phyloP scores from a whole-genome alignment of 805 yeast genomes.

The Teunomyces cretensis region DNA sequence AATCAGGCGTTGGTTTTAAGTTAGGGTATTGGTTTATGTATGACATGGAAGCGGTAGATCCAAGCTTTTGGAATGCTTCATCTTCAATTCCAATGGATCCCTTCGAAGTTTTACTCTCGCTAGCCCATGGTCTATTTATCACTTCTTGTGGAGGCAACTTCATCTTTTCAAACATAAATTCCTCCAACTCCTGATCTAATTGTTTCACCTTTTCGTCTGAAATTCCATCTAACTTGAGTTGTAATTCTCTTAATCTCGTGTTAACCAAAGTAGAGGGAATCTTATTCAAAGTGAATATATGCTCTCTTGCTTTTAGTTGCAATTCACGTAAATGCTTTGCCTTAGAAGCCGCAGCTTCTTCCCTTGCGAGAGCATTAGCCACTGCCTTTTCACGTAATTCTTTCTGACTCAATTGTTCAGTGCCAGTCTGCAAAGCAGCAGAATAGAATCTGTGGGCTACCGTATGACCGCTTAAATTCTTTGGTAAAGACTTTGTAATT shows the following conservation, averaged over 20 bases:
- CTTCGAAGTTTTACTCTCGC: not conserved
- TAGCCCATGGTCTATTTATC: constrained; percentile 36
- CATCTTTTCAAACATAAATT: constrained; percentile 34
- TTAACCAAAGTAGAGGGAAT: constrained; percentile 32
- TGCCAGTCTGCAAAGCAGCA: not conserved
- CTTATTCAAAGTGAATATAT: constrained; percentile 33
- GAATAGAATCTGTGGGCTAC: constrained; percentile 1
- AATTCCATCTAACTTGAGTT: constrained; percentile 26
- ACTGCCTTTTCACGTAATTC: constrained; percentile 40
- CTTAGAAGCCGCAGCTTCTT: constrained; percentile 38
- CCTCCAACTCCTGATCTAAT: constrained; percentile 41
- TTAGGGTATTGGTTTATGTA: constrained; percentile 51
- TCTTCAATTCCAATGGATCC: constrained; percentile 9
- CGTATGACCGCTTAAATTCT: not conserved
- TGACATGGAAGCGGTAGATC: constrained; percentile 33
- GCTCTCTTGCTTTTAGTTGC: constrained; percentile 23
- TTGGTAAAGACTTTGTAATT: not conserved
- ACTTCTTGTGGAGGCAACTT: constrained; percentile 30
- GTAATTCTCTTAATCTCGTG: constrained; percentile 29
- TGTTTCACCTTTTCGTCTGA: constrained; percentile 35
- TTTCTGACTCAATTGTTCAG: constrained; percentile 19
- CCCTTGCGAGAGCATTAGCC: constrained; percentile 44
- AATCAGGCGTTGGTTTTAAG: constrained; percentile 57
- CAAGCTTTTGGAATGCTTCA: constrained; percentile 16
- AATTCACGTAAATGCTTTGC: constrained; percentile 36